Percentiles rank a stretch among this genome's conserved stretches.
Conservation (phyloP, 306 rosid species). For the Cicer pinnatifidum region DNA sequence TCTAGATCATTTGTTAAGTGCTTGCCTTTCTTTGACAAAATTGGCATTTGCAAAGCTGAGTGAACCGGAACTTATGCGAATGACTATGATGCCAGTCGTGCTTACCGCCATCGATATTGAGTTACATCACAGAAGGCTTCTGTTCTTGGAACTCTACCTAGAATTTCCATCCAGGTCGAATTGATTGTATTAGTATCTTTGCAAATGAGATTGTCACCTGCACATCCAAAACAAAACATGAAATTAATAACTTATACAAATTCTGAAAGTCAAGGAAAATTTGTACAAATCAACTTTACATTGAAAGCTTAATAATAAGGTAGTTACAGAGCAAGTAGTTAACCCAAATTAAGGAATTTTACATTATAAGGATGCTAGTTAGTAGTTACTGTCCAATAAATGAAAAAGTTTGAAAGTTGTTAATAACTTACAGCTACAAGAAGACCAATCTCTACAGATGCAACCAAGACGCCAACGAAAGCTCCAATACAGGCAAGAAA, state of each 20-base stretch:
- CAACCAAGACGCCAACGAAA: slow-evolving; percentile 71
- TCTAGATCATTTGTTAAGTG: slow-evolving; percentile 39
- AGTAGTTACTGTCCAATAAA: not conserved
- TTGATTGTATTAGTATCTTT: slow-evolving; percentile 67
- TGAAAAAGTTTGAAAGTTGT: not conserved
- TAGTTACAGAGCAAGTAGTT: no score
- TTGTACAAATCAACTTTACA: no score
- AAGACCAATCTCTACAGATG: slow-evolving; percentile 73
- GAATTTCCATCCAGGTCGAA: slow-evolving; percentile 74
- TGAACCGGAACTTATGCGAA: slow-evolving; percentile 69
- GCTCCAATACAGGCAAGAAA: slow-evolving; percentile 75
- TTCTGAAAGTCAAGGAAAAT: no score
- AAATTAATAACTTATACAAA: not conserved
- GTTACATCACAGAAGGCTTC: slow-evolving; percentile 66
- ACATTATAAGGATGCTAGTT: not conserved
- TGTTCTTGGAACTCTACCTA: slow-evolving; percentile 77
- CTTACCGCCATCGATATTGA: slow-evolving; percentile 75
- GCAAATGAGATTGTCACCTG: slow-evolving; percentile 81
- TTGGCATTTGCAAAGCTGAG: slow-evolving; percentile 86
- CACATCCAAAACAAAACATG: slow-evolving; percentile 16
- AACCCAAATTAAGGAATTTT: no score
- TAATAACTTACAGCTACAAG: slow-evolving; percentile 61
- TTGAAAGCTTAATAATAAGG: no score
- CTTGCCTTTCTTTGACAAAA: slow-evolving; percentile 78
- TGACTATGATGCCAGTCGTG: slow-evolving; percentile 62